These are phyloP conservation scores for Trichothecium roseum DNA, from an alignment of 2,329 filamentous ascomycete genomes.

Conservation along the genomic window DNA sequence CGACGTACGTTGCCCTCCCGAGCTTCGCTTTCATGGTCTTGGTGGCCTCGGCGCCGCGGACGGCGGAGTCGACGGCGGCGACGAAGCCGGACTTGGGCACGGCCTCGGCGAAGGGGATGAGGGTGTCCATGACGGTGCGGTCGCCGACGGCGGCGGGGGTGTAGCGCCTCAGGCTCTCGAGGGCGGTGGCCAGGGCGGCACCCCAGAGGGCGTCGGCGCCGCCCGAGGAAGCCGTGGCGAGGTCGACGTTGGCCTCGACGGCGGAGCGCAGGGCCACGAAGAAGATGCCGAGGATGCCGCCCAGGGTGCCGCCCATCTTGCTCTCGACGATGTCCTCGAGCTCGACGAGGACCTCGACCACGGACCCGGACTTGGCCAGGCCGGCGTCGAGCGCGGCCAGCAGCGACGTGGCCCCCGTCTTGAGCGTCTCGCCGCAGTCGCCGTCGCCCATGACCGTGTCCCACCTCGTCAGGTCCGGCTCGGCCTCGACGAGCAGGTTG, in stretches of 20 bases:
- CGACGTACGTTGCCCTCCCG: slow-evolving; percentile 60
- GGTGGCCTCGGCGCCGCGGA: slow-evolving; percentile 50
- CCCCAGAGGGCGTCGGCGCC: slow-evolving; percentile 31
- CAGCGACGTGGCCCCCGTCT: slow-evolving; percentile 38
- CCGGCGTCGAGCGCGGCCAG: slow-evolving; percentile 34
- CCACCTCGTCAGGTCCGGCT: slow-evolving; percentile 53
- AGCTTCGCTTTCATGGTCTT: slow-evolving; percentile 54
- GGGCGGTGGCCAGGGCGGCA: slow-evolving; percentile 27
- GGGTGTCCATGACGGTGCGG: slow-evolving; percentile 45
- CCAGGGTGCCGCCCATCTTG: slow-evolving; percentile 43
- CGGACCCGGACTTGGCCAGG: slow-evolving; percentile 30
- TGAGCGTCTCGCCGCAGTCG: slow-evolving; percentile 49
- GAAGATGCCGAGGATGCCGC: slow-evolving; percentile 44
- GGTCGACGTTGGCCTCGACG: slow-evolving; percentile 24
- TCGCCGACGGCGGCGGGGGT: slow-evolving; percentile 46
- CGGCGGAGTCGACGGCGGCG: slow-evolving; percentile 46
- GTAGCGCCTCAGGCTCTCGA: slow-evolving; percentile 37
- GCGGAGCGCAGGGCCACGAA: slow-evolving; percentile 35
- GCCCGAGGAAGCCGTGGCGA: slow-evolving; percentile 17
- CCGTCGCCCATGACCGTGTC: slow-evolving; percentile 50
- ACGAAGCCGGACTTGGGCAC: slow-evolving; percentile 39
- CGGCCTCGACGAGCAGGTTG: slow-evolving; percentile 41
- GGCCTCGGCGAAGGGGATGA: slow-evolving; percentile 41
- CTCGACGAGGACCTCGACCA: slow-evolving; percentile 34
- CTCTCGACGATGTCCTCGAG: slow-evolving; percentile 45